These are phyloP conservation scores for Geoglossum glabrum DNA, from an alignment of 495 filamentous ascomycete species.

Conservation along the genomic window DNA sequence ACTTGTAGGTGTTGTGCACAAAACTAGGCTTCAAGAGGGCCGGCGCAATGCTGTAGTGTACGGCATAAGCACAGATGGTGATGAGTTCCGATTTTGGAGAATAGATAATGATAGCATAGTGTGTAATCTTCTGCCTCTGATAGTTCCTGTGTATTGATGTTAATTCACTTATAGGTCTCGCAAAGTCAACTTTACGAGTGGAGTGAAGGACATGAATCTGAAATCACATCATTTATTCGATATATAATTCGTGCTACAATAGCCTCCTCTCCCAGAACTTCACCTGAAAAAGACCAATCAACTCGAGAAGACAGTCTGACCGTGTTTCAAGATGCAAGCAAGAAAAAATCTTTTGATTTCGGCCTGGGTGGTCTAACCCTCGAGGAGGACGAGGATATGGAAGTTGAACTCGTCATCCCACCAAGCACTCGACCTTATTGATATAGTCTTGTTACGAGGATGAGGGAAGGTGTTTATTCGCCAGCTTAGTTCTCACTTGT, in stretches of 20 bases:
- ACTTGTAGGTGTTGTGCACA: neutral
- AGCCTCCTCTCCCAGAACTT: neutral
- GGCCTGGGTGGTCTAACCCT: neutral
- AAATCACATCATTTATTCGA: neutral
- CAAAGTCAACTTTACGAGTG: slow-evolving; percentile 1
- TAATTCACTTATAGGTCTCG: neutral
- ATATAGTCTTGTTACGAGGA: neutral
- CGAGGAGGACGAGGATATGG: neutral
- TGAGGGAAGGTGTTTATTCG: neutral
- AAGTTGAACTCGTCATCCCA: neutral
- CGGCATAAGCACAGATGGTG: neutral
- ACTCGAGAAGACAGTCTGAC: neutral
- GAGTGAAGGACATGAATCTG: neutral
- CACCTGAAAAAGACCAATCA: neutral
- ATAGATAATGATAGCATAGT: too few species aligned
- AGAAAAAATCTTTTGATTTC: slow-evolving; percentile 1
- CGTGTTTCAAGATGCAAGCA: neutral
- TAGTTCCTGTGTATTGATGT: neutral
- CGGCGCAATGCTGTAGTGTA: neutral
- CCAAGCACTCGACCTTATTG: neutral
- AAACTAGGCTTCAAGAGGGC: neutral
- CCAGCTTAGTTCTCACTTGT: too few species aligned
- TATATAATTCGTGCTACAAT: neutral
- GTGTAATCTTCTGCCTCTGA: neutral
- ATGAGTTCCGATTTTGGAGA: neutral